Evolutionary conservation across 2,329 filamentous ascomycete species (phyloP).

Genomic region (Colletotrichum aenigma): DNA sequence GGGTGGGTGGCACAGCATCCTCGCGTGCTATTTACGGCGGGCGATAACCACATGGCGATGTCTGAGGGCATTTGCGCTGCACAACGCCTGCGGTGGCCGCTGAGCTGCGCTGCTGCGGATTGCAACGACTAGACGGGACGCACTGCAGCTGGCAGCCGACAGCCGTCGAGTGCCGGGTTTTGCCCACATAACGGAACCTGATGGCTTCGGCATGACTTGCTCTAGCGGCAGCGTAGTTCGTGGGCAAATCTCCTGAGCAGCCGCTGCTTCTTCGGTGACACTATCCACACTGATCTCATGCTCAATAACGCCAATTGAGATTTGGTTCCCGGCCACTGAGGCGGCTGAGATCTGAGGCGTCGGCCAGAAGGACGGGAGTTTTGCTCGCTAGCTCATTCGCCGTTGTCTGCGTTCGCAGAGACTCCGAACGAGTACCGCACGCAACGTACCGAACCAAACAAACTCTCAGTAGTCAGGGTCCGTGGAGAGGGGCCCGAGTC

Average conservation of each 20-base stretch:
- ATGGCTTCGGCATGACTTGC: not conserved
- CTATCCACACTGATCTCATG: constrained; percentile 1
- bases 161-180: not conserved
- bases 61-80: not conserved
- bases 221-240: not conserved
- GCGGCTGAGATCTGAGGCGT: not conserved
- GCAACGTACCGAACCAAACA: not conserved
- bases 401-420: not conserved
- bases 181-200: not conserved
- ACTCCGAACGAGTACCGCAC: constrained; percentile 3
- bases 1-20: constrained; percentile 14
- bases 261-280: not conserved
- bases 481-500: constrained; percentile 10
- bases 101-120: not conserved
- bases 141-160: not conserved
- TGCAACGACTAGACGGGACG: not conserved
- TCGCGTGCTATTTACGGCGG: constrained; percentile 4
- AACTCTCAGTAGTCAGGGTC: not conserved
- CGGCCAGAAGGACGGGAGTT: constrained; percentile 4
- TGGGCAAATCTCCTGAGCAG: not conserved
- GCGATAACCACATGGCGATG: constrained; percentile 16
- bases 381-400: not conserved
- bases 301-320: not conserved
- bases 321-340: not conserved
- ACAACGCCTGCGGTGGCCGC: not conserved